Evolutionary conservation across 371 early-diverging fungal species (phyloP), one percentile per base, ranked within the genome.

Genomic region (Apophysomyces ossiformis): DNA sequence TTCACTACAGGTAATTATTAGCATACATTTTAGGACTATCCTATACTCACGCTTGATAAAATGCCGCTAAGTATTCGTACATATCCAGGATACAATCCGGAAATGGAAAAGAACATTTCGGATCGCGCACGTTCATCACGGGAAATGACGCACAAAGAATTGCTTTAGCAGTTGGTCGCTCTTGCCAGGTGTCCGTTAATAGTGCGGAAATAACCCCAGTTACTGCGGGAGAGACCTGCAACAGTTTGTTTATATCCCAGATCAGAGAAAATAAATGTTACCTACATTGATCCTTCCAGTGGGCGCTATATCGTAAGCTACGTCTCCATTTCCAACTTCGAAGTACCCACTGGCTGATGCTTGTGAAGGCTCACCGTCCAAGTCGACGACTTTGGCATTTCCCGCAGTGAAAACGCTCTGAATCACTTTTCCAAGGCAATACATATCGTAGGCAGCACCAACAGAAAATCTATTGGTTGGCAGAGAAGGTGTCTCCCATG

Each of bases 31-130:
- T 18, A 63, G 9, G 18, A 9, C 1, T 43, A 47, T 18, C 2
- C 50, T 43, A n/a, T 13, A 66, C 71, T 72, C 82, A 87, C 81
- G 84, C 83, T 68, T 74, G 70, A 63, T 87, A 82, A 63, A 89
- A 87, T 59, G 77, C 75, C 1, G 89, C 83, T 37, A 87, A 65
- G 62, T 83, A 89, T 12, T 87, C 87, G 47, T 89, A 87, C 67
- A 87, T 86, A 47, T 87, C 89, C 0, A 85, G 81, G 44, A 89
- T 75, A 38, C 79, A 68, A 13, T 77, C 73, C 5, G 84, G 83
- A 26, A 89, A 81, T 26, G 88, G 87, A 54, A 85, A 75, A 1
- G 87, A 79, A 11, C 71, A 76, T 0, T 63, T 67, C 2, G 82
- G 74, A 21, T 84, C 79, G 13, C 77, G 69, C 15, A 79, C 63